Base-by-base conservation (phyloP, 129 eudicot genomes). In the Escallonia herrerae region DNA sequence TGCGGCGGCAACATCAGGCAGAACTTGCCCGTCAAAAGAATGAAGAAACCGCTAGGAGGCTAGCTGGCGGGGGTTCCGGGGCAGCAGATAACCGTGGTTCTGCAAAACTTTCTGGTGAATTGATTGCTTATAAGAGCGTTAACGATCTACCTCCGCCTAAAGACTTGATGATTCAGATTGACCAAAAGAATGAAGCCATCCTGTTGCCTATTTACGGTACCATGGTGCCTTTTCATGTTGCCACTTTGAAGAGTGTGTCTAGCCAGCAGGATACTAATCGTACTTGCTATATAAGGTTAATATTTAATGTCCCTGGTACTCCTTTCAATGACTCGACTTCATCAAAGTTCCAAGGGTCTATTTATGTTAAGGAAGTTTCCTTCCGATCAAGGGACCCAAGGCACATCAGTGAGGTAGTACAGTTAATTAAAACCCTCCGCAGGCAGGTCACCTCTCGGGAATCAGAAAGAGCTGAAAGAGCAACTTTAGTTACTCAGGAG, bases 11-110 rank as follows among this genome's bases (percentile, higher is more conserved):
- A 64, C 86, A 81, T 71, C 86, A 81, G 58, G 82, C 82, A 0
- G 86, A 81, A 50, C 80, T 81, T 62, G 86, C 86, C 13, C 77
- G 82, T 10, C 86, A 81, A 60, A 81, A 81, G 82, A 81, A 77
- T 70, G 86, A 81, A 73, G 86, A 81, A 73, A 81, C 82, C 43
- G 86, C 86, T 42, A 67, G 86, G 64, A 71, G 86, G 56, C 82
- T 81, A 61, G 80, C 86, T 15, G 86, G 86, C 4, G 76, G 70
- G 12, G 76, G 77, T 12, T 76, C 86, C 47, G 86, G 82, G 40
- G 15, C 65, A 11, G 45, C 65, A 13, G 80, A 77, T 66, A 74
- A 39, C 41, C 82, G 86, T 70, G 74, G 79, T 8, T 46, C 65
- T 14, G 40, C 63, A 12, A 77, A 72, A 66, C 60, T 74, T 41